Evolutionary conservation across 148 eudicot genomes (phyloP), one percentile per base, ranked within the genome.

Genomic region (Rhododendron simsii): DNA sequence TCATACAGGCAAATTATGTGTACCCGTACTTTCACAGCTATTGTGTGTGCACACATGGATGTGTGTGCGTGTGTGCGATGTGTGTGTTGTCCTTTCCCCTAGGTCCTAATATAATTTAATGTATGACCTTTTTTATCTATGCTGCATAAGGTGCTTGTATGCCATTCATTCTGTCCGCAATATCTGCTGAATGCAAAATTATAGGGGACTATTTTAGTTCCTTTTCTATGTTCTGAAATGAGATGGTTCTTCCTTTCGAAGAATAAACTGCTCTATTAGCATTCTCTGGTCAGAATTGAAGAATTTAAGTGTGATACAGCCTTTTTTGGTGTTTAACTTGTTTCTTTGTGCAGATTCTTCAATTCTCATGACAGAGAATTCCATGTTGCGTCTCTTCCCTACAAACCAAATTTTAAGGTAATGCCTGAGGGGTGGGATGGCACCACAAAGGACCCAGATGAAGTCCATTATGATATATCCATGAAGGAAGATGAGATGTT

Each of bases 371-470:
- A 97, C 81, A 92, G 92, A 82, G 99, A 97, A 87, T 97, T 90
- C 85, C 98, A 97, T 87, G 96, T 97, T 41, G 98, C 99, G 26
- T 69, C 96, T 81, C 98, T 97, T 87, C 99, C 98, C 16, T 91
- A 95, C 90, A 95, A 93, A 84, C 99, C 99, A 35, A 95, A 95
- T 81, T 97, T 97, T 89, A 97, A 93, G 86, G 96, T 97, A 87
- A 97, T 97, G 99, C 99, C 99, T 7, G 98, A 97, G 92, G 98
- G 95, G 45, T 97, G 99, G 99, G 99, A 97, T 88, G 98, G 98
- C 84, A 95, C 95, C 53, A 93, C 95, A 57, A 89, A 92, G 76
- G 99, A 97, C 89, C 98, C 96, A 8, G 98, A 97, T 89, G 99
- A 95, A 91, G 98, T 97, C 14, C 99, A 93, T 78, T 97, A 95